Base-by-base conservation (phyloP, 2,329 filamentous ascomycete species). In the Penicillium sp. region DNA sequence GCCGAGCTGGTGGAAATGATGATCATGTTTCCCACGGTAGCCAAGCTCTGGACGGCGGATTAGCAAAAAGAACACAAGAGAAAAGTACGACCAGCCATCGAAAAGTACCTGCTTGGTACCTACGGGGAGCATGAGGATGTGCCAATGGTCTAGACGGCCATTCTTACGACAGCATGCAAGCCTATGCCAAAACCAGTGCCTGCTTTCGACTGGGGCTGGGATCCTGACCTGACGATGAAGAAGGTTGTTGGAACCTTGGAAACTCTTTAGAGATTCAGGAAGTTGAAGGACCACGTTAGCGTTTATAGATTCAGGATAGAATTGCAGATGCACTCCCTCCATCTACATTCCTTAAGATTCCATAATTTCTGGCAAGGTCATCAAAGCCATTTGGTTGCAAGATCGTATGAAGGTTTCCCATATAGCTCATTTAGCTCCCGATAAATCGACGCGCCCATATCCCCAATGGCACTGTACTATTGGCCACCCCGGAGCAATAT, bases 101-200 rank as follows among this genome's bases (percentile, higher is more conserved):
- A 35, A 41, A 50, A 43, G 30, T 57, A 55, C 25, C 10, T 59
- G 29, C 48, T 55, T 16, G 46, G 47, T 12, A 45, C 28, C 6
- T 60, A 51, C 26, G 55, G 50, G 7, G 45, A 44, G 16, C 39
- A 47, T 22, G 57, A 44, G 6, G 40, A 48, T 2, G 39, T 61
- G 20, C 34, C 41, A 3, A 43, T 55, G 37, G 44, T 53, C 11
- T 57, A 55, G 45, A 40, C 47, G 15, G 60, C 60, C 6, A 48
- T 63, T 38, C 30, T 64, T 28, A 54, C 57, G 2, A 57, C 51
- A 11, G 59, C 51, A 14, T 50, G 44, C 31, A 64, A 63, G 40
- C 33, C 51, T 13, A 13, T 27, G 4, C 6, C 18, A 22, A 9
- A 22, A 22, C 18, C 18, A 22, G 18, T n/a, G n/a, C n/a, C n/a